Evolutionary conservation across 768 basidiomycete genomes (phyloP).

Genomic region (Calocera cornea): DNA sequence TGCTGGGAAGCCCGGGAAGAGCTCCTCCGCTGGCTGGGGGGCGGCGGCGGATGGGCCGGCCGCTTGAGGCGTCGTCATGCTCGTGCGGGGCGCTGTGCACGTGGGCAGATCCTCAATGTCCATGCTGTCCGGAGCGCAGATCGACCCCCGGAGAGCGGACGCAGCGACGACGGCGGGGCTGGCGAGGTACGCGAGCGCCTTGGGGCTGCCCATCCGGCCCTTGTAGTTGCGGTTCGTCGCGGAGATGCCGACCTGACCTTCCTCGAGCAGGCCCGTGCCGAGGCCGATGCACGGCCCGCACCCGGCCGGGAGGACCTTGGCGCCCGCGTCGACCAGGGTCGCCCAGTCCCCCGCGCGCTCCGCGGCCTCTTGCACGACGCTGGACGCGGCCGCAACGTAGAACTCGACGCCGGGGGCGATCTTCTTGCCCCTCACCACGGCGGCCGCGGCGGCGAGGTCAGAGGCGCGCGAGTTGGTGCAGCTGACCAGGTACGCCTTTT

Average conservation of each 20-base stretch:
- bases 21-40: slow-evolving; percentile 35
- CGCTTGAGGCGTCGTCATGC: slow-evolving; percentile 13
- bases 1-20: slow-evolving; percentile 71
- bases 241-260: slow-evolving; percentile 91
- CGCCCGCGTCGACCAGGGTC: slow-evolving; percentile 70
- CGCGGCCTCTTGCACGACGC: slow-evolving; percentile 78
- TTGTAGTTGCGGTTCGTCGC: slow-evolving; percentile 99
- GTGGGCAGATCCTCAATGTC: slow-evolving; percentile 41
- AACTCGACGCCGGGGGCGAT: slow-evolving; percentile 88
- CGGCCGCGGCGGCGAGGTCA: slow-evolving; percentile 83
- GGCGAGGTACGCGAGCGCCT: slow-evolving; percentile 88
- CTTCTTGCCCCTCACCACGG: slow-evolving; percentile 67
- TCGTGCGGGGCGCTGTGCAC: slow-evolving; percentile 24
- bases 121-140: slow-evolving; percentile 64
- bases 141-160: slow-evolving; percentile 83
- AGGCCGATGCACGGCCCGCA: slow-evolving; percentile 98
- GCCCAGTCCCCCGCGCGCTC: slow-evolving; percentile 83
- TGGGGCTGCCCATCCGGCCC: slow-evolving; percentile 94
- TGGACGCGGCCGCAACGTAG: slow-evolving; percentile 92
- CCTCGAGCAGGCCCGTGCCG: slow-evolving; percentile 81
- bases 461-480: slow-evolving; percentile 97
- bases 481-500: slow-evolving; percentile 96
- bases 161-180: slow-evolving; percentile 96
- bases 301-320: slow-evolving; percentile 83
- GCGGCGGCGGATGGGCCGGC: slow-evolving; percentile 21